These are phyloP conservation scores for Pseudogymnoascus sp. DNA, from an alignment of 2,329 filamentous ascomycete genomes.

Conservation along the genomic window DNA sequence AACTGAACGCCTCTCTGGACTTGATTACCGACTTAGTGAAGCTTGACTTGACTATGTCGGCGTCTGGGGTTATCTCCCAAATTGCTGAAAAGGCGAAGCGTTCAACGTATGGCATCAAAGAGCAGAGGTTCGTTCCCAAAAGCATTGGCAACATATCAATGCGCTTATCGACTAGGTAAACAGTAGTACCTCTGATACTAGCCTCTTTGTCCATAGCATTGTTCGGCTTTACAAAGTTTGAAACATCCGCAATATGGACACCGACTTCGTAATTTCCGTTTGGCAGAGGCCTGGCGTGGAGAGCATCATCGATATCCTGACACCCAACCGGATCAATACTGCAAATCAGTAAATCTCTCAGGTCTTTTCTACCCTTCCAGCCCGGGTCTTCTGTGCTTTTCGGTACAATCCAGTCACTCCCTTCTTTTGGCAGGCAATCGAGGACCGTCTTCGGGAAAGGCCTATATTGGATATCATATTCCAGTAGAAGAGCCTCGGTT, in stretches of 20 bases:
- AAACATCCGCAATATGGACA: constrained; percentile 98
- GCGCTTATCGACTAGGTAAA: constrained; percentile 96
- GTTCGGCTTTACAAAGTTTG: constrained; percentile 93
- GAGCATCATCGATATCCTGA: constrained; percentile 95
- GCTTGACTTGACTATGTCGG: constrained; percentile 73
- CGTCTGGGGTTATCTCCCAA: constrained; percentile 81
- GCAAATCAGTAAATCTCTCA: constrained; percentile 81
- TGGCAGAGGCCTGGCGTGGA: constrained; percentile 74
- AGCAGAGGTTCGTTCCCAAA: constrained; percentile 91
- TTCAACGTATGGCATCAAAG: constrained; percentile 95
- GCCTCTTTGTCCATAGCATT: constrained; percentile 97
- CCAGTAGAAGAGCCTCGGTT: constrained; percentile 85
- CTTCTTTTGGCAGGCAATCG: constrained; percentile 84
- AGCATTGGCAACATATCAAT: constrained; percentile 99
- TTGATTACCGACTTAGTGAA: constrained; percentile 98
- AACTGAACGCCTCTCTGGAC: constrained; percentile 93
- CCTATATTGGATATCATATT: constrained; percentile 96
- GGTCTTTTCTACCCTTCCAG: constrained; percentile 77
- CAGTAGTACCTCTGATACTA: constrained; percentile 86
- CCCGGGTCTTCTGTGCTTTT: constrained; percentile 69
- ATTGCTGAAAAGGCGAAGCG: constrained; percentile 77
- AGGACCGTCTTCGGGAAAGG: constrained; percentile 94
- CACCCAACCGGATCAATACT: constrained; percentile 95
- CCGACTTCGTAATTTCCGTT: constrained; percentile 96
- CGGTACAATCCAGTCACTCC: constrained; percentile 90